Conservation (phyloP, 164 flowering plant species). For the Taxillus chinensis region DNA sequence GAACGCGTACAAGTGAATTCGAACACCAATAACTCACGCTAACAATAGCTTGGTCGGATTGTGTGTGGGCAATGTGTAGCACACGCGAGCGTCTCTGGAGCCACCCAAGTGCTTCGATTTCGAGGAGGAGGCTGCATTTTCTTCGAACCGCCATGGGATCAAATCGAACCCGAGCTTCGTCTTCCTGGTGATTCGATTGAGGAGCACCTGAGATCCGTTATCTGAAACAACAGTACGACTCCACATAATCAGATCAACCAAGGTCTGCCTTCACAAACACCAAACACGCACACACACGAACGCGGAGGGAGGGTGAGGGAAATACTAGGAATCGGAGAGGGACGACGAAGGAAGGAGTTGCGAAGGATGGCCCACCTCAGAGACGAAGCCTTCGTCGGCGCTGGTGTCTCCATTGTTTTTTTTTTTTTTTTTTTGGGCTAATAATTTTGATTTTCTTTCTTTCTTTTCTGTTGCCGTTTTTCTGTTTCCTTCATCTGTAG, state of each 20-base stretch:
- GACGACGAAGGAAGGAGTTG: slow-evolving; percentile 32
- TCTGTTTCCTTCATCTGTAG: not conserved
- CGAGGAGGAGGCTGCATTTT: slow-evolving; percentile 5
- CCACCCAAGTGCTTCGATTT: slow-evolving; percentile 3
- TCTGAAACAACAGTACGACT: slow-evolving; percentile 13
- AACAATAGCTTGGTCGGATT: slow-evolving; percentile 37
- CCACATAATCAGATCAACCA: not conserved
- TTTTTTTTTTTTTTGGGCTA: too few species aligned
- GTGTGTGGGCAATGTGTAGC: slow-evolving; percentile 58
- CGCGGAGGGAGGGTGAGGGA: not conserved
- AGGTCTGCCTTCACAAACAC: not conserved
- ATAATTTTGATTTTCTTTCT: too few species aligned
- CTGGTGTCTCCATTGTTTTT: not conserved
- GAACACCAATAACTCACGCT: slow-evolving; percentile 29
- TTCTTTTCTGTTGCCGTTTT: not conserved
- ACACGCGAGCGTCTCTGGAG: slow-evolving; percentile 31
- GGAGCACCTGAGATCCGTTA: slow-evolving; percentile 12
- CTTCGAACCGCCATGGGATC: slow-evolving; percentile 31
- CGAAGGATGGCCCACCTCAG: slow-evolving; percentile 78
- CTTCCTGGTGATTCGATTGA: slow-evolving; percentile 47
- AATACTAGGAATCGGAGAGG: slow-evolving; percentile 4
- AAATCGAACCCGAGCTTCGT: slow-evolving; percentile 46
- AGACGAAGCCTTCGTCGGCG: slow-evolving; percentile 22
- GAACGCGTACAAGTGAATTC: not conserved
- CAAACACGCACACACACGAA: not conserved